Evolutionary conservation across 2,329 filamentous ascomycete species (phyloP), one percentile per base, ranked within the genome.

Genomic region (Monilinia laxa): DNA sequence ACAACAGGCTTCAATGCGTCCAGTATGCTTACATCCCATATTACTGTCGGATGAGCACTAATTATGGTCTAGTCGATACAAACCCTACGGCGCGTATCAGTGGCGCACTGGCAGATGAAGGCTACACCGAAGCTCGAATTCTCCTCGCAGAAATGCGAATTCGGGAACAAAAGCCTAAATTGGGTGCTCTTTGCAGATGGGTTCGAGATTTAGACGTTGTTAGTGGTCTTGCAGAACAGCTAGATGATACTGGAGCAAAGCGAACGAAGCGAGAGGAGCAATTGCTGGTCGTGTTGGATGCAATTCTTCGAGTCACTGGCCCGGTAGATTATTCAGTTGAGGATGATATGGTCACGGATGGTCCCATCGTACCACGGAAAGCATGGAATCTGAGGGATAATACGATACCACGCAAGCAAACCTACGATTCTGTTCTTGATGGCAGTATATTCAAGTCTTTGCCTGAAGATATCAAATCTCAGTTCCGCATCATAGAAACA

Each of bases 111-210:
- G 82, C 84, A 28, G 88, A 91, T 75, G 86, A 82, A 60, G 85
- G 87, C 73, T 89, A 87, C 70, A 81, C 80, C 12, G 88, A 90
- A n/a, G 87, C 88, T 6, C 82, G 82, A 62, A 82, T 91, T 20
- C 75, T 90, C 18, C 81, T 91, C 1, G 84, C 88, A 0, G 88
- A 91, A 78, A 91, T 91, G 88, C 82, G 84, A 40, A 86, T 91
- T 23, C 80, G 88, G n/a, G 79, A 81, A 3, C 83, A 90, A 69
- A 82, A 84, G 23, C 88, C 88, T 0, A 89, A 89, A 71, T 78
- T 91, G 0, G 89, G 89, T 25, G 87, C 88, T 1, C 77, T 91
- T 10, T 90, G 88, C 75, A 85, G 89, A 66, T 91, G 89, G 89
- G 88, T 91, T 5, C 83, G 89, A 67, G 88, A 90, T 73, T 79